phyloP scores from a whole-genome alignment of 106 monocot genomes.

The Dendrobium chrysotoxum region DNA sequence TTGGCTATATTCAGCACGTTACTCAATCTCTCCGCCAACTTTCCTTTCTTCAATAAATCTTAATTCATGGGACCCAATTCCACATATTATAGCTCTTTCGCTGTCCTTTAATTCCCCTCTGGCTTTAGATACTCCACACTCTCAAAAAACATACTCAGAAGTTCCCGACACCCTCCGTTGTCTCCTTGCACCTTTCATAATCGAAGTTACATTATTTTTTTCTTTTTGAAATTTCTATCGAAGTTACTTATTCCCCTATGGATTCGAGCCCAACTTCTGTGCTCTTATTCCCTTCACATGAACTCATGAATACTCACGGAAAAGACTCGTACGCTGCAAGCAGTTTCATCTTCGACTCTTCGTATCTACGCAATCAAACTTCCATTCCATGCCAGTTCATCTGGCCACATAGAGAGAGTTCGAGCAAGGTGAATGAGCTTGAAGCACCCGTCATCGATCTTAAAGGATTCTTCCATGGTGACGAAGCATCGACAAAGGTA shows the following conservation, averaged over 20 bases:
- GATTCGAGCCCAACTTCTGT: neutral
- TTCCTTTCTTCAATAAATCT: neutral
- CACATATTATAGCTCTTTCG: neutral
- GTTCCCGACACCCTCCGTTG: too few species aligned
- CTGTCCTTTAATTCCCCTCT: neutral
- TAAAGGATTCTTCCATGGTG: conserved; percentile 24
- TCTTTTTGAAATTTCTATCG: neutral
- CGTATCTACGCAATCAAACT: conserved; percentile 15
- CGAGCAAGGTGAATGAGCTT: conserved; percentile 22
- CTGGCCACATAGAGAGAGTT: conserved; percentile 36
- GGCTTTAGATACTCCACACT: neutral
- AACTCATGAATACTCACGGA: neutral
- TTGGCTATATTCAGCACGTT: neutral
- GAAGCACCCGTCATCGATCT: conserved; percentile 48
- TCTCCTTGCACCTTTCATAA: too few species aligned
- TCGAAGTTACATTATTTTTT: neutral
- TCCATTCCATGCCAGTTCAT: conserved; percentile 64
- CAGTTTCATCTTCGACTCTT: conserved; percentile 29
- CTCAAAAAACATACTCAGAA: neutral
- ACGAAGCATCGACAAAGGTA: conserved; percentile 13
- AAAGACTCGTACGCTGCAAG: neutral
- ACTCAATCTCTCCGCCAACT: too few species aligned
- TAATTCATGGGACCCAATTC: neutral
- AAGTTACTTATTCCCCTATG: neutral
- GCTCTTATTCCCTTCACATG: neutral